Evolutionary conservation across 306 rosid genomes (phyloP).

Genomic region (Nissolia schottii): DNA sequence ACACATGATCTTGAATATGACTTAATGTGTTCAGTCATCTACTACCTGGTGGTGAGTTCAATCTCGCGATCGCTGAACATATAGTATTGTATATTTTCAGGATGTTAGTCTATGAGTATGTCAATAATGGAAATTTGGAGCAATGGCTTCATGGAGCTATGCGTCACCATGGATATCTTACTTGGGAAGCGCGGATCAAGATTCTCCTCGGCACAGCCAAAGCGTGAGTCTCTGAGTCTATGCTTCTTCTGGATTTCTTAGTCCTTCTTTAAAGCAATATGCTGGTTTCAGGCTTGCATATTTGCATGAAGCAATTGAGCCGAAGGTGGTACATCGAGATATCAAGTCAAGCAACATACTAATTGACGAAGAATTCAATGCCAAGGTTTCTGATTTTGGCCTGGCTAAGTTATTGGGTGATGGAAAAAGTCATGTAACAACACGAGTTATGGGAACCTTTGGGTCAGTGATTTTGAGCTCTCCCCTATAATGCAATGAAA

Average conservation of each 20-base stretch:
- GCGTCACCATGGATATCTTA: constrained; percentile 93
- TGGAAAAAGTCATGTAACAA: constrained; percentile 86
- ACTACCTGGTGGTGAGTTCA: not conserved
- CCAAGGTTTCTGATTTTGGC: constrained; percentile 96
- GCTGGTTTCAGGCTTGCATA: constrained; percentile 70
- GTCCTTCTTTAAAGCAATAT: constrained; percentile 24
- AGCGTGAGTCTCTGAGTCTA: constrained; percentile 62
- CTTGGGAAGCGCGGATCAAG: constrained; percentile 96
- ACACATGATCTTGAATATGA: not conserved
- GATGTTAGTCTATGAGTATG: constrained; percentile 86
- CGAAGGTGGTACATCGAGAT: constrained; percentile 90
- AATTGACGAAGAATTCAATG: constrained; percentile 83
- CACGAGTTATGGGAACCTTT: constrained; percentile 97
- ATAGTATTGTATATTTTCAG: constrained; percentile 39
- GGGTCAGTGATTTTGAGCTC: constrained; percentile 52
- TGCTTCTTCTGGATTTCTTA: constrained; percentile 4
- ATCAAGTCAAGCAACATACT: constrained; percentile 91
- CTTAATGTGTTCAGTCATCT: not conserved
- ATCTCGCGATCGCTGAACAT: not conserved
- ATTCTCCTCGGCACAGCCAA: constrained; percentile 91
- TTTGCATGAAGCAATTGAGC: constrained; percentile 94
- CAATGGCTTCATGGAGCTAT: constrained; percentile 98
- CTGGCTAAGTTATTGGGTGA: constrained; percentile 91
- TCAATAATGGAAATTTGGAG: constrained; percentile 91
- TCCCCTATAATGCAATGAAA: not conserved